Evolutionary conservation across 1,284 basidiomycete genomes (phyloP), one percentile per base, ranked within the genome.

Genomic region (Cerrena zonata): DNA sequence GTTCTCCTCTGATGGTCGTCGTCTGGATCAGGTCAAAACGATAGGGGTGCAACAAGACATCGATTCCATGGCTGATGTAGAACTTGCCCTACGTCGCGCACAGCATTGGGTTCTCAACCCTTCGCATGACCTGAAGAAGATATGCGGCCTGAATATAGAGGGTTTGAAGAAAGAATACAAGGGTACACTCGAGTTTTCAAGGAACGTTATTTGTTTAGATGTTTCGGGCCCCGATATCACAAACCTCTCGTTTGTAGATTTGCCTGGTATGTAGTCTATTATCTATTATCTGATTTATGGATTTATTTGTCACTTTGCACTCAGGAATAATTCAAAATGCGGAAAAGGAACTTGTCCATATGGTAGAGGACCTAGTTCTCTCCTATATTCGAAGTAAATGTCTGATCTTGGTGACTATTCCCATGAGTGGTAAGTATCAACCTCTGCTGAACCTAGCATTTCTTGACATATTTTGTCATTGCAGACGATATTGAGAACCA

Each of bases 401-500:
- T 41, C 45, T 85, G 4, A 78, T 84, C 47, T 66, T 85, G 1
- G 74, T 82, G 0, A 74, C 80, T 0, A 72, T 84, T 47, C 82
- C 82, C 0, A 78, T 80, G 74, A 78, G 69, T 39, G 79, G 82
- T 82, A 48, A 53, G 62, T 56, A 22, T 3, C 19, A 3, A 30
- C 3, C 19, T 25, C n/a, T n/a, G n/a, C 27, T 53, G 11, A 36
- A 22, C 18, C 37, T 47, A 25, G 22, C 10, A 42, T 10, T 47
- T 0, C 34, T 34, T 10, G 42, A 36, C 44, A 25, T 36, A 30
- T 18, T 15, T 24, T 26, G 4, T 13, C 30, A 13, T 38, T 2
- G 19, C 44, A 85, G 83, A 83, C 42, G 83, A 85, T 39, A 76
- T 83, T n/a, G 74, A 84, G 48, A 84, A 82, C 55, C 80, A 84